Percentiles rank a stretch among this genome's conserved stretches.
These are phyloP conservation scores for Gilbertella persicaria DNA, from an alignment of 371 early-diverging fungal genomes.

Conservation along the genomic window DNA sequence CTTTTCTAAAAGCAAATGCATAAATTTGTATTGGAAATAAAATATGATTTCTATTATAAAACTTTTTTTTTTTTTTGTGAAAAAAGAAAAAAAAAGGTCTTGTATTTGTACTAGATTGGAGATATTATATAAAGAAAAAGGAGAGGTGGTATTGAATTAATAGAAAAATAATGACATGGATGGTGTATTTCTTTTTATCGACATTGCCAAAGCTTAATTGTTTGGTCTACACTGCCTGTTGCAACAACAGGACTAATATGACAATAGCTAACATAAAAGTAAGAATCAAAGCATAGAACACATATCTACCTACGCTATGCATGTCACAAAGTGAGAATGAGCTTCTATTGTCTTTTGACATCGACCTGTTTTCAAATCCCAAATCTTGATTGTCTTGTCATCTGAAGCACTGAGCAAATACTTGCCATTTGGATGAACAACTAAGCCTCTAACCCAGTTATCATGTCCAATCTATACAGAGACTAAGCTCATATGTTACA, in stretches of 20 bases:
- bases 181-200: too few species aligned
- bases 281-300: background rate
- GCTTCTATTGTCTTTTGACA: conserved; percentile 78
- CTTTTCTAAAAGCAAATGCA: conserved; percentile 4
- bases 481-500: background rate
- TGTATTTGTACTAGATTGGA: background rate
- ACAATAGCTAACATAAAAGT: conserved; percentile 25
- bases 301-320: conserved; percentile 48
- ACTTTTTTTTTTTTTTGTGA: too few species aligned
- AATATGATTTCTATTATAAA: too few species aligned
- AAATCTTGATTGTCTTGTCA: conserved; percentile 84
- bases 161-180: background rate
- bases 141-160: background rate
- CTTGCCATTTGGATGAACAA: conserved; percentile 77
- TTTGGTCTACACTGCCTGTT: conserved; percentile 81
- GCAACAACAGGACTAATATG: conserved; percentile 63
- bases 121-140: background rate
- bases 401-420: conserved; percentile 77
- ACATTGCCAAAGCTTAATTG: conserved; percentile 68
- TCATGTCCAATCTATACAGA: conserved; percentile 80
- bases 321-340: conserved; percentile 86
- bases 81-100: too few species aligned
- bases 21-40: too few species aligned
- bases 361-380: conserved; percentile 84
- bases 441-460: conserved; percentile 88